These are phyloP conservation scores for Penicillium malachiteum DNA, from an alignment of 495 filamentous ascomycete genomes.

Conservation along the genomic window DNA sequence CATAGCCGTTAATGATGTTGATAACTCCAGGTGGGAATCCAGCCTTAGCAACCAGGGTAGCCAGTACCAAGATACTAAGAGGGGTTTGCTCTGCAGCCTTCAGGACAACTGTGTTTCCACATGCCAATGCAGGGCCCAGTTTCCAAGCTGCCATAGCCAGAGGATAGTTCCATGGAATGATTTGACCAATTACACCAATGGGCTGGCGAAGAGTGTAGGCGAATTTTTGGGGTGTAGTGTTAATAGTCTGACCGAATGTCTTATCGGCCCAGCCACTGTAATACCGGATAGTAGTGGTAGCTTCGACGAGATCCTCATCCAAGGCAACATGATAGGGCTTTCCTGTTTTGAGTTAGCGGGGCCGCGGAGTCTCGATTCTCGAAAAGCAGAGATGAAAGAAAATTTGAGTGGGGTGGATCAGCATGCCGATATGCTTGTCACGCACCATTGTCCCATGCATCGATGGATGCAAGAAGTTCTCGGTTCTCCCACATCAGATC, in stretches of 20 bases:
- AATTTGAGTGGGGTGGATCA: background rate
- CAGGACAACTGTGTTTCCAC: slow-evolving; percentile 78
- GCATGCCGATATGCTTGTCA: background rate
- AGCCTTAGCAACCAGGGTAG: slow-evolving; percentile 75
- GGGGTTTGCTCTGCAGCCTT: slow-evolving; percentile 94
- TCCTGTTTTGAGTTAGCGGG: slow-evolving; percentile 21
- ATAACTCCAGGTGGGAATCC: slow-evolving; percentile 89
- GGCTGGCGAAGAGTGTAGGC: slow-evolving; percentile 89
- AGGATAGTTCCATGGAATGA: slow-evolving; percentile 96
- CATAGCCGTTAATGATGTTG: slow-evolving; percentile 83
- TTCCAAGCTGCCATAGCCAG: slow-evolving; percentile 85
- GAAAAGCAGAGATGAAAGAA: background rate
- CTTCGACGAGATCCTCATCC: slow-evolving; percentile 71
- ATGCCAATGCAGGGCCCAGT: slow-evolving; percentile 51
- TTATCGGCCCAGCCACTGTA: slow-evolving; percentile 94
- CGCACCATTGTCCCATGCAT: slow-evolving; percentile 87
- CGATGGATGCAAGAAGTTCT: slow-evolving; percentile 80
- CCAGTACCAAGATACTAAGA: slow-evolving; percentile 76
- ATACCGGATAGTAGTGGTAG: slow-evolving; percentile 69
- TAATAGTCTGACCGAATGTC: slow-evolving; percentile 84
- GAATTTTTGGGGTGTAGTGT: slow-evolving; percentile 73
- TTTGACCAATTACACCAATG: slow-evolving; percentile 85
- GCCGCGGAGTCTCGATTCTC: too few relatives aligned
- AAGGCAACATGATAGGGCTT: slow-evolving; percentile 76
- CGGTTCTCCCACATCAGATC: slow-evolving; percentile 67